phyloP scores from a whole-genome alignment of 164 flowering plant species.

The Houttuynia cordata region DNA sequence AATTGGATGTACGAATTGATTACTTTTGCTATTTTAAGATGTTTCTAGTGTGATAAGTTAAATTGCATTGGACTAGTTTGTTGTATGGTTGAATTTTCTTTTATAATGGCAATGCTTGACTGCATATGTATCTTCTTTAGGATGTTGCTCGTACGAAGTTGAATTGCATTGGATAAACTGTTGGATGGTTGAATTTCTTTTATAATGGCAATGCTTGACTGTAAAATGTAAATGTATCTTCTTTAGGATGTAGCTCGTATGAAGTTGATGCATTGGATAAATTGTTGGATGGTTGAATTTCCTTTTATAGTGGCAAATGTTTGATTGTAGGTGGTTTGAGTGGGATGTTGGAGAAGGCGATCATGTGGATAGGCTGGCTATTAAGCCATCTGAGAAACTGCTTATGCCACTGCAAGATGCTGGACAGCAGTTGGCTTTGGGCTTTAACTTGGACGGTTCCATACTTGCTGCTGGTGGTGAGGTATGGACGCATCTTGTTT shows the following conservation, averaged over 20 bases:
- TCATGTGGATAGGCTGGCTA: conserved; percentile 25
- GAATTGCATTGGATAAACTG: no score
- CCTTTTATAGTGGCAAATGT: not conserved
- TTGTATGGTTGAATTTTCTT: not conserved
- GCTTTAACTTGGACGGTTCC: conserved; percentile 65
- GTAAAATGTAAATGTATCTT: no score
- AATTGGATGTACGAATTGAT: not conserved
- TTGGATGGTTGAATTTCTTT: no score
- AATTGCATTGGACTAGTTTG: not conserved
- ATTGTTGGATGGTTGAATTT: not conserved
- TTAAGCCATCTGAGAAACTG: conserved; percentile 46
- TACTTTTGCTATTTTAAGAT: not conserved
- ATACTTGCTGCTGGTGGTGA: conserved; percentile 80
- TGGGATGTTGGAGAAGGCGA: conserved; percentile 34
- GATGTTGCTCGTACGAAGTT: no score
- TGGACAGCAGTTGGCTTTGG: conserved; percentile 77
- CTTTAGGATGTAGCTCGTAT: no score
- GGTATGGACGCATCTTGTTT: conserved; percentile 26
- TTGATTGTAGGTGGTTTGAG: conserved; percentile 53
- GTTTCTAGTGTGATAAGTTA: no score
- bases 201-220: no score
- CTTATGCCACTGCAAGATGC: conserved; percentile 51
- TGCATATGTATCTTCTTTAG: no score
- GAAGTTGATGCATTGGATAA: not conserved
- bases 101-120: not conserved